Conservation (phyloP, 441 rosid genomes). For the Metrosideros polymorpha region DNA sequence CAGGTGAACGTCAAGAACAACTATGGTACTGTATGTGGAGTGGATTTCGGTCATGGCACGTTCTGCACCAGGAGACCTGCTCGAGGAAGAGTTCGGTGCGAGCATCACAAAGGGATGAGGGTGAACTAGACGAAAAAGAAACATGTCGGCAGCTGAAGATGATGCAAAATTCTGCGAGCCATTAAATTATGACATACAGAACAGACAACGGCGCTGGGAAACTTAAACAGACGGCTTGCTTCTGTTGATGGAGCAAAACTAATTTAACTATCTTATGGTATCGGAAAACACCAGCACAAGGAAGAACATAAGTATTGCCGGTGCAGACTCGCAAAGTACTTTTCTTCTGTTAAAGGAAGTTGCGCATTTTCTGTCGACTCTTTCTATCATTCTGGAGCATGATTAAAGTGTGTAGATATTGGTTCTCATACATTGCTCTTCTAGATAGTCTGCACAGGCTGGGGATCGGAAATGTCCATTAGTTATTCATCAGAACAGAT, state of each 20-base stretch:
- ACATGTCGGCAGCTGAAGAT: background rate
- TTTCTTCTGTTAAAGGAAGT: no score
- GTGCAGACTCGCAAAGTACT: background rate
- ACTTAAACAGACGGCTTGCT: background rate
- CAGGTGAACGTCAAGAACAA: background rate
- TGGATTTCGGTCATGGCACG: conserved; percentile 24
- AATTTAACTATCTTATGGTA: background rate
- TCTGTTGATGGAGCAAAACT: background rate
- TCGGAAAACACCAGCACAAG: background rate
- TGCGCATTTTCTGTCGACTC: background rate
- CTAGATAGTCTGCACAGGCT: background rate
- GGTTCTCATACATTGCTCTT: background rate
- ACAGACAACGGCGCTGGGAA: background rate
- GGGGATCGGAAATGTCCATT: background rate
- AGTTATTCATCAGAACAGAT: background rate
- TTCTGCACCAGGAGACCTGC: conserved; percentile 22
- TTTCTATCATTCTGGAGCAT: background rate
- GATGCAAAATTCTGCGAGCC: background rate
- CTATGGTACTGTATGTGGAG: conserved; percentile 19
- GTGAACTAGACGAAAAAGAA: background rate
- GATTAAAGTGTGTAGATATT: background rate
- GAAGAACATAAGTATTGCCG: background rate
- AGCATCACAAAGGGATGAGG: conserved; percentile 39
- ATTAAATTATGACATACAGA: background rate
- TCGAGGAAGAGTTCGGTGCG: conserved; percentile 31